These are phyloP conservation scores for Chrysoporthe puriensis DNA, from an alignment of 2,329 filamentous ascomycete genomes.

Conservation along the genomic window DNA sequence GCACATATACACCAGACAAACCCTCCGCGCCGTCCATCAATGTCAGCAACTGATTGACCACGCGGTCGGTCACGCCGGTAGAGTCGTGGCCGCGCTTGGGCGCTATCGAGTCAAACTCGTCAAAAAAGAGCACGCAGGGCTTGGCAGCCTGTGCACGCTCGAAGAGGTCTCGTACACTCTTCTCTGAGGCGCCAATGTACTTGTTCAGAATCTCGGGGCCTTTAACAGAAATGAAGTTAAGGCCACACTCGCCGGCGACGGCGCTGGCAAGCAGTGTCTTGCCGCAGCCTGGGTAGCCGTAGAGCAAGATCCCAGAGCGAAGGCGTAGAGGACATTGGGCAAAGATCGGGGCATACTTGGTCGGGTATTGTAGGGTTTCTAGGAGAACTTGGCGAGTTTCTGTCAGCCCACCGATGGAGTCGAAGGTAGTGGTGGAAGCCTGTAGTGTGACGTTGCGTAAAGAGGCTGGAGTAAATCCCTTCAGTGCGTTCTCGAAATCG, in stretches of 20 bases:
- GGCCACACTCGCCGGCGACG: constrained; percentile 94
- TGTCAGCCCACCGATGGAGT: constrained; percentile 84
- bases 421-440: constrained; percentile 89
- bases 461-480: constrained; percentile 93
- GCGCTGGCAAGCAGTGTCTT: constrained; percentile 95
- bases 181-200: constrained; percentile 97
- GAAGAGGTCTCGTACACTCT: constrained; percentile 93
- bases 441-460: constrained; percentile 93
- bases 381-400: constrained; percentile 89
- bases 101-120: constrained; percentile 97
- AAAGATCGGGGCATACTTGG: constrained; percentile 97
- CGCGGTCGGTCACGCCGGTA: constrained; percentile 96
- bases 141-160: constrained; percentile 88
- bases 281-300: constrained; percentile 94
- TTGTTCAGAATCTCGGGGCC: constrained; percentile 98
- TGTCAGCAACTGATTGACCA: constrained; percentile 96
- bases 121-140: constrained; percentile 96
- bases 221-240: constrained; percentile 99
- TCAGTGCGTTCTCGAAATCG: constrained; percentile 84
- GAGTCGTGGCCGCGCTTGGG: constrained; percentile 96
- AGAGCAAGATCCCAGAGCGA: constrained; percentile 88
- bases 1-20: constrained; percentile 89
- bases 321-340: constrained; percentile 93
- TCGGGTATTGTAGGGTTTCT: constrained; percentile 95
- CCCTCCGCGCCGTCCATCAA: constrained; percentile 99